These are phyloP conservation scores for Heterococcus sp. DNA, from an alignment of 108 stramenopile species.

Conservation along the genomic window DNA sequence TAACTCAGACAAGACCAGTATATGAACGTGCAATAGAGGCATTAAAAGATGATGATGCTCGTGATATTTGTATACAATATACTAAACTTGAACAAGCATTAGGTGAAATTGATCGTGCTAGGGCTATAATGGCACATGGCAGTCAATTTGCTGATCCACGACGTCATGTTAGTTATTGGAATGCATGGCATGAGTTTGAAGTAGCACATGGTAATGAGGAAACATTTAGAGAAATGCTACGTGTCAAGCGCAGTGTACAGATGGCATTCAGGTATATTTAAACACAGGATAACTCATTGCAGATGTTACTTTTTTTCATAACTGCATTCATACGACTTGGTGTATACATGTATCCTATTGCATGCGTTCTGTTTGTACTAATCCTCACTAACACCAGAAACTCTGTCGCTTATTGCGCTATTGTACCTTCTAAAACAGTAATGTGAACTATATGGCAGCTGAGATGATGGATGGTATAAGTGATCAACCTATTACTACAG, in stretches of 20 bases:
- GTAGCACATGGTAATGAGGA: conserved; percentile 93
- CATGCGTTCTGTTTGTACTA: background rate
- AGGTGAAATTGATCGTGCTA: conserved; percentile 85
- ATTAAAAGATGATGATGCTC: conserved; percentile 69
- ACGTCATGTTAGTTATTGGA: conserved; percentile 80
- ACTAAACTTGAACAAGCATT: conserved; percentile 85
- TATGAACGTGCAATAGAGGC: conserved; percentile 86
- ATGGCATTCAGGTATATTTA: conserved; percentile 73
- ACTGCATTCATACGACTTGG: background rate
- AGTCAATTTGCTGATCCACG: conserved; percentile 92
- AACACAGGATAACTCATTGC: background rate
- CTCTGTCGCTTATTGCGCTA: background rate
- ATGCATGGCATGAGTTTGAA: conserved; percentile 94
- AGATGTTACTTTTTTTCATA: background rate
- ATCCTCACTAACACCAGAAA: background rate
- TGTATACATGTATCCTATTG: background rate
- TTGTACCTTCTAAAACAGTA: conserved; percentile 1
- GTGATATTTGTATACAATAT: conserved; percentile 83
- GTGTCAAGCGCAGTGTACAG: conserved; percentile 85
- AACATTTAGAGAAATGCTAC: conserved; percentile 93
- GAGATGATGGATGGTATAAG: conserved; percentile 65
- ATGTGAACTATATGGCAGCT: conserved; percentile 85
- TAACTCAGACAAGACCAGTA: conserved; percentile 78
- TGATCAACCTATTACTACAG: conserved; percentile 32
- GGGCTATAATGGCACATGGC: conserved; percentile 80